Conservation (phyloP, 2,329 filamentous ascomycete species). For the Apiospora arundinis region DNA sequence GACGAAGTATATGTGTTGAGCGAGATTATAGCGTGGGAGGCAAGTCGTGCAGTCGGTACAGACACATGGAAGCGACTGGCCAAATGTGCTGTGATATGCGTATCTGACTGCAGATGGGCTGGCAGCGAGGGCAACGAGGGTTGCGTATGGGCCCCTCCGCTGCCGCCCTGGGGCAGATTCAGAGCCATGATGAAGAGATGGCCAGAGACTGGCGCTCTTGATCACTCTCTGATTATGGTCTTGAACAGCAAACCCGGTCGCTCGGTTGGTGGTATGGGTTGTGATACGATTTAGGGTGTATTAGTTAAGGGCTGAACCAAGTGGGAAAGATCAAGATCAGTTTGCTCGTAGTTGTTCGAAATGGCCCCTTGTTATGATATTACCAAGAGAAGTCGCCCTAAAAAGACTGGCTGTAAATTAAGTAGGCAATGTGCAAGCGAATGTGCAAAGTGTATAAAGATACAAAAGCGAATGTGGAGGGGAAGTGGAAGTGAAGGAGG, state of each 20-base stretch:
- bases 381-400: neutral
- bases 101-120: slow-evolving; percentile 79
- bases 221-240: slow-evolving; percentile 26
- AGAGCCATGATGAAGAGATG: slow-evolving; percentile 61
- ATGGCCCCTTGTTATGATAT: neutral
- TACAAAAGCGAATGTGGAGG: slow-evolving; percentile 20
- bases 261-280: slow-evolving; percentile 27
- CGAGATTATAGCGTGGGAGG: slow-evolving; percentile 88
- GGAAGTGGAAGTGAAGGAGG: slow-evolving; percentile 14
- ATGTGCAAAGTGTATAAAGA: slow-evolving; percentile 10
- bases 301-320: neutral
- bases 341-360: neutral
- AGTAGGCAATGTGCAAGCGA: slow-evolving; percentile 14
- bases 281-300: slow-evolving; percentile 1
- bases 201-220: slow-evolving; percentile 35
- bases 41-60: slow-evolving; percentile 84
- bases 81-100: slow-evolving; percentile 80
- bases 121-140: slow-evolving; percentile 88
- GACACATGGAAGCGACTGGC: slow-evolving; percentile 92
- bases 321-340: neutral
- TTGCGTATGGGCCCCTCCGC: slow-evolving; percentile 75
- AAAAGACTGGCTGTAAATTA: slow-evolving; percentile 15
- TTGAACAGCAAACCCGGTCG: neutral
- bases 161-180: slow-evolving; percentile 59
- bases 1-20: slow-evolving; percentile 95